Conservation (phyloP, 108 stramenopile species). For the Cyclostephanos tholiformis region DNA sequence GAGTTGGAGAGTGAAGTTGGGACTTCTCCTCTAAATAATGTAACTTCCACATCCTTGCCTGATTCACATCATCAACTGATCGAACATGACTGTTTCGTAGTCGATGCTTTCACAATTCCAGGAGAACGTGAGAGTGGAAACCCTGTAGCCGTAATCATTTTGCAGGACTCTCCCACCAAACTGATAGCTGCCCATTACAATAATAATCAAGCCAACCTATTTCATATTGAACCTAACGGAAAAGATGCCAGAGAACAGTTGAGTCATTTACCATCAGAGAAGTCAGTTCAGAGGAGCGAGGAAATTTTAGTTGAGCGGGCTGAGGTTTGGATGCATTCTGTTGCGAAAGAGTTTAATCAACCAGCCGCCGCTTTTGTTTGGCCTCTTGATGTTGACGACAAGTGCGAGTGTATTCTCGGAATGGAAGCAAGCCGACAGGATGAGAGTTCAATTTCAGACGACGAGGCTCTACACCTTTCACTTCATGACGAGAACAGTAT, state of each 20-base stretch:
- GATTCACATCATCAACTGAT: slow-evolving; percentile 7
- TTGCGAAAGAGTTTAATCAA: slow-evolving; percentile 90
- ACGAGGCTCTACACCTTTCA: slow-evolving; percentile 4
- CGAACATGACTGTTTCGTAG: slow-evolving; percentile 38
- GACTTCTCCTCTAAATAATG: slow-evolving; percentile 2
- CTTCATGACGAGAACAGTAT: slow-evolving; percentile 5
- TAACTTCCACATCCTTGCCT: slow-evolving; percentile 5
- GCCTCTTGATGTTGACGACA: slow-evolving; percentile 22
- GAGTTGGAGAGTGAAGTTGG: slow-evolving; percentile 59
- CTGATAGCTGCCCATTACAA: slow-evolving; percentile 16
- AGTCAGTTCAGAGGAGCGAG: slow-evolving; percentile 2
- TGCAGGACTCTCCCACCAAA: slow-evolving; percentile 37
- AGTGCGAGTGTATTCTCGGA: neutral
- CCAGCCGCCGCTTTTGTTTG: slow-evolving; percentile 93
- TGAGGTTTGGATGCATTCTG: slow-evolving; percentile 81
- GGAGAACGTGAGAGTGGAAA: slow-evolving; percentile 79
- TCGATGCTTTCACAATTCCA: slow-evolving; percentile 44
- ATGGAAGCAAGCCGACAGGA: neutral
- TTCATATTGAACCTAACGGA: slow-evolving; percentile 17
- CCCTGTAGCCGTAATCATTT: slow-evolving; percentile 92
- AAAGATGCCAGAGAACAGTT: slow-evolving; percentile 19
- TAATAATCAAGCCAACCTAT: neutral
- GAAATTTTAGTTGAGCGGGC: slow-evolving; percentile 9
- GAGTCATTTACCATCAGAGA: neutral
- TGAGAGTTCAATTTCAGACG: slow-evolving; percentile 13